Percentiles rank a stretch among this genome's conserved stretches.
Conservation (phyloP, 2,329 filamentous ascomycete species). For the Amauroascus verrucosus region DNA sequence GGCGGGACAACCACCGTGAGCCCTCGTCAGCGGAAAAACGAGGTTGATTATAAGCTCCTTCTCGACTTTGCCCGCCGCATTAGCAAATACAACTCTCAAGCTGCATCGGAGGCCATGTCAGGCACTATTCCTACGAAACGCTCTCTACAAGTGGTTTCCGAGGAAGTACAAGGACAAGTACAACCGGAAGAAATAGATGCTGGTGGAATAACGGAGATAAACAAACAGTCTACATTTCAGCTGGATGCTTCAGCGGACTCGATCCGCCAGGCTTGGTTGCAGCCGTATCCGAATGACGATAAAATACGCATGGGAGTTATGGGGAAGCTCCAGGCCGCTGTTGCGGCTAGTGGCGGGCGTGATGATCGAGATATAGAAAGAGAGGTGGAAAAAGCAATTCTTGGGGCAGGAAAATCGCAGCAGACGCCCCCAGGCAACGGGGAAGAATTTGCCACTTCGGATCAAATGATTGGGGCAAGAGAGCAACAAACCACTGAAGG, state of each 20-base stretch:
- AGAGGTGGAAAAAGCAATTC: slow-evolving; percentile 34
- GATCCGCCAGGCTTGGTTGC: slow-evolving; percentile 32
- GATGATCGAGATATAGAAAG: slow-evolving; percentile 42
- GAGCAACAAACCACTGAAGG: neutral
- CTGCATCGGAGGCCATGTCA: slow-evolving; percentile 34
- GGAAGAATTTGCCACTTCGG: neutral
- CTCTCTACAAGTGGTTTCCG: neutral
- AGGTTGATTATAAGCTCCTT: slow-evolving; percentile 37
- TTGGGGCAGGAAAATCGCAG: slow-evolving; percentile 42
- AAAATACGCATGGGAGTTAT: slow-evolving; percentile 38
- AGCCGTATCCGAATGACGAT: slow-evolving; percentile 38
- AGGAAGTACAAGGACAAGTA: neutral
- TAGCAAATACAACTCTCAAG: slow-evolving; percentile 39
- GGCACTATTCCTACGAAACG: slow-evolving; percentile 17
- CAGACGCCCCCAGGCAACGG: neutral
- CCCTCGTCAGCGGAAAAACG: slow-evolving; percentile 19
- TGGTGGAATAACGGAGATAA: neutral
- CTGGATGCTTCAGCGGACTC: slow-evolving; percentile 34
- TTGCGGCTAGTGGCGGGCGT: slow-evolving; percentile 43
- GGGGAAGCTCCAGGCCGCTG: slow-evolving; percentile 35
- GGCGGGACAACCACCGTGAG: neutral
- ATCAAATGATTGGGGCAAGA: slow-evolving; percentile 23
- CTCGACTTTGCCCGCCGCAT: slow-evolving; percentile 39
- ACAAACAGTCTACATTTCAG: slow-evolving; percentile 24
- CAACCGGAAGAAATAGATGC: neutral